Evolutionary conservation across 371 early-diverging fungal genomes (phyloP).

Genomic region (Mortierella sp.): DNA sequence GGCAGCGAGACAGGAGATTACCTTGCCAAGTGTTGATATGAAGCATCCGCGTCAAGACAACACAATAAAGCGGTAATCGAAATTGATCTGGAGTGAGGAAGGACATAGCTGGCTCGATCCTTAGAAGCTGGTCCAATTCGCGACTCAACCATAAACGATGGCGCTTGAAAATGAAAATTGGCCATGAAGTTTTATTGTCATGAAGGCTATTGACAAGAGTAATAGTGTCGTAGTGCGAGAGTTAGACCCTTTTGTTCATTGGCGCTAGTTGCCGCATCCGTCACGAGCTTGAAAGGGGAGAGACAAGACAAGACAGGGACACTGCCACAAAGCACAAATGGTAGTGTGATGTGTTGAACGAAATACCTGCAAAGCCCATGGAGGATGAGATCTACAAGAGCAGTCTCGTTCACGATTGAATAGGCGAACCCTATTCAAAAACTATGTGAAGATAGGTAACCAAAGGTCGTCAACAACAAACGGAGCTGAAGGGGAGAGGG

Average conservation of each 20-base stretch:
- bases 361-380: neutral
- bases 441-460: constrained; percentile 28
- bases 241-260: neutral
- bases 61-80: constrained; percentile 7
- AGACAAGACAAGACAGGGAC: neutral
- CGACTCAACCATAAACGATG: neutral
- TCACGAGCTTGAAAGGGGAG: neutral
- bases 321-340: neutral
- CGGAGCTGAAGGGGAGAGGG: neutral
- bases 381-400: neutral
- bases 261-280: neutral
- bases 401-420: constrained; percentile 18
- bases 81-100: neutral
- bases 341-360: neutral
- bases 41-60: neutral
- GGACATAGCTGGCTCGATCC: neutral
- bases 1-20: neutral
- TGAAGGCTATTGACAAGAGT: neutral
- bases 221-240: neutral
- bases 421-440: constrained; percentile 1
- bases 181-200: neutral
- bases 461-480: neutral
- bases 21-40: neutral
- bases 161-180: neutral
- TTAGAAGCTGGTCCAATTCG: neutral